Conservation (phyloP, 306 rosid genomes). For the Rosa chinensis region DNA sequence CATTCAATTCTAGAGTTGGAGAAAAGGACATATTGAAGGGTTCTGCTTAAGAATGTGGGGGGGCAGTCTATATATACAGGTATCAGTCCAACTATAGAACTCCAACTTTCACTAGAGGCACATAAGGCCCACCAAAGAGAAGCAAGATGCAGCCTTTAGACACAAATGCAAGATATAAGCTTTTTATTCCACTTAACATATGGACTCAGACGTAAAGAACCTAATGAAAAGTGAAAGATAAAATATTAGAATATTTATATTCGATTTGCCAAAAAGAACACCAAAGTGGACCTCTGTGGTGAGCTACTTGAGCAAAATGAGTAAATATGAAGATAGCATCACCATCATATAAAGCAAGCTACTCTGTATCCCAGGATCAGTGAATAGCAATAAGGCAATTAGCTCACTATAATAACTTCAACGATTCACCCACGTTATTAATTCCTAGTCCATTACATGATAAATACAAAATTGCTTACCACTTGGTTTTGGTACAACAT, state of each 20-base stretch:
- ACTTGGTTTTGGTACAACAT: conserved; percentile 87
- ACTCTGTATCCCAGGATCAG: neutral
- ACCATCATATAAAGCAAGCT: neutral
- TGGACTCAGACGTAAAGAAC: neutral
- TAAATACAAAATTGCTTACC: conserved; percentile 45
- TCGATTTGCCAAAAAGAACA: neutral
- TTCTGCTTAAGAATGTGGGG: neutral
- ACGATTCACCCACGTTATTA: neutral
- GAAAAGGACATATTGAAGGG: neutral
- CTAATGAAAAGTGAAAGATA: neutral
- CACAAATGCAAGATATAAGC: too few relatives aligned
- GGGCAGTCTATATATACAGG: neutral
- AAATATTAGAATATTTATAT: neutral
- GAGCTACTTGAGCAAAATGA: neutral
- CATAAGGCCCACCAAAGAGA: neutral
- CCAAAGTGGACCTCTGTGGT: neutral
- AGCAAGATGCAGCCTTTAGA: neutral
- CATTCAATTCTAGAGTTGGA: too few relatives aligned
- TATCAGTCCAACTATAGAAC: neutral
- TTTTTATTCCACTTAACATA: neutral
- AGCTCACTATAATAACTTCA: neutral
- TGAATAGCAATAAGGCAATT: neutral
- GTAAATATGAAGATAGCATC: neutral
- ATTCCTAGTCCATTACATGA: neutral
- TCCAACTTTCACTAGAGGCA: neutral